phyloP scores from a whole-genome alignment of 169 alveolate genomes.

The Cryptosporidium sp. region DNA sequence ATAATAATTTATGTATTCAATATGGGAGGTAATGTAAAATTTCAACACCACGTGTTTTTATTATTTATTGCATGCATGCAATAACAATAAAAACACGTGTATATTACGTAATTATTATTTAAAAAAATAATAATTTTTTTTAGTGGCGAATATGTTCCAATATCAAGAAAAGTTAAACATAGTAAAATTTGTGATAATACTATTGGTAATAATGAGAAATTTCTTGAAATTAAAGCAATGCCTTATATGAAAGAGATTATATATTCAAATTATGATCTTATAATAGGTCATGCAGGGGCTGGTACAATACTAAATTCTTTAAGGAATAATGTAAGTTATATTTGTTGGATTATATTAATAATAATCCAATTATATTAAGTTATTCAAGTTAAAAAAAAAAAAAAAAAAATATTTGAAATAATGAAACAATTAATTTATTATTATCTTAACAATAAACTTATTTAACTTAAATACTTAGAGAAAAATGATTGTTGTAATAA shows the following conservation, averaged over 20 bases:
- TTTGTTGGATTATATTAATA: neutral
- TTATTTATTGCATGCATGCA: slow-evolving; percentile 14
- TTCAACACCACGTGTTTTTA: neutral
- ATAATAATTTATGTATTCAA: slow-evolving; percentile 47
- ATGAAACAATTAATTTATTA: too few species aligned
- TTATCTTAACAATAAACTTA: neutral
- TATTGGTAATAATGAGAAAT: neutral
- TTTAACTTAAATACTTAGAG: slow-evolving; percentile 47
- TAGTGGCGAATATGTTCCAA: slow-evolving; percentile 64
- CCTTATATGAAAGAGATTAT: slow-evolving; percentile 35
- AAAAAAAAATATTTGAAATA: too few species aligned
- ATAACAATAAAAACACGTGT: neutral
- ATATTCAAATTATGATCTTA: slow-evolving; percentile 75
- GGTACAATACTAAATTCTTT: slow-evolving; percentile 83
- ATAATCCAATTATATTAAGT: neutral
- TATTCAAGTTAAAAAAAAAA: neutral
- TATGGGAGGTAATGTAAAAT: slow-evolving; percentile 60
- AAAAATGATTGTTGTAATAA: slow-evolving; percentile 82
- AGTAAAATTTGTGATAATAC: neutral
- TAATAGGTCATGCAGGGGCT: slow-evolving; percentile 86
- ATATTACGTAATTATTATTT: neutral
- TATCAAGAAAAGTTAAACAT: neutral
- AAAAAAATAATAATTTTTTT: neutral
- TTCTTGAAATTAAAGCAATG: slow-evolving; percentile 2
- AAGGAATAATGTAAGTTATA: slow-evolving; percentile 77